These are phyloP conservation scores for Fusarium compactum DNA, from an alignment of 2,329 filamentous ascomycete genomes.

Conservation along the genomic window DNA sequence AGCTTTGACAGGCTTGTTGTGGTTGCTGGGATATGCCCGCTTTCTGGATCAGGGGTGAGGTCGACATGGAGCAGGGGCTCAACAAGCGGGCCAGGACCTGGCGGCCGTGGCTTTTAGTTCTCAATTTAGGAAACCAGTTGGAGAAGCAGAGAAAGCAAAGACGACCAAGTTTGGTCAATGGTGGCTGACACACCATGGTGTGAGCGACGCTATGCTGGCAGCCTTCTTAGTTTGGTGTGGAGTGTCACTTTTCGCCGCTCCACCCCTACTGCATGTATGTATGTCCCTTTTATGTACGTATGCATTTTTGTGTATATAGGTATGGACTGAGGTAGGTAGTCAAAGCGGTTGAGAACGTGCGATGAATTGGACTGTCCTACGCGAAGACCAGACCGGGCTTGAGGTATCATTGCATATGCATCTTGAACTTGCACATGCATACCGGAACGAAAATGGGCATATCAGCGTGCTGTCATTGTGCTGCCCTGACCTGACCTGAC, in stretches of 20 bases:
- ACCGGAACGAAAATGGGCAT: conserved; percentile 35
- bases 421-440: conserved; percentile 43
- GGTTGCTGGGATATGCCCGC: conserved; percentile 44
- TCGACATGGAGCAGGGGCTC: conserved; percentile 45
- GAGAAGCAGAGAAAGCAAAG: conserved; percentile 28
- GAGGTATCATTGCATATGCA: conserved; percentile 47
- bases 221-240: conserved; percentile 33
- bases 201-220: conserved; percentile 18
- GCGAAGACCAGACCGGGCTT: conserved; percentile 43
- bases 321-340: conserved; percentile 19
- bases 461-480: conserved; percentile 20
- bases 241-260: conserved; percentile 34
- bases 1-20: conserved; percentile 47
- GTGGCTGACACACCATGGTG: conserved; percentile 42
- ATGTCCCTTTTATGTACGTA: conserved; percentile 29
- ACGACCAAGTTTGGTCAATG: conserved; percentile 21
- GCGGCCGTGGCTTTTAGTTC: conserved; percentile 41
- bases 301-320: conserved; percentile 6
- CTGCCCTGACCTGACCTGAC: conserved; percentile 5
- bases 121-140: conserved; percentile 46
- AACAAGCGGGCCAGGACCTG: conserved; percentile 42
- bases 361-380: conserved; percentile 46
- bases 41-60: conserved; percentile 43
- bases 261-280: conserved; percentile 24
- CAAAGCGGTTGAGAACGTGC: conserved; percentile 46